Conservation (phyloP, 768 basidiomycete genomes). For the Rossbeevera mucosa region DNA sequence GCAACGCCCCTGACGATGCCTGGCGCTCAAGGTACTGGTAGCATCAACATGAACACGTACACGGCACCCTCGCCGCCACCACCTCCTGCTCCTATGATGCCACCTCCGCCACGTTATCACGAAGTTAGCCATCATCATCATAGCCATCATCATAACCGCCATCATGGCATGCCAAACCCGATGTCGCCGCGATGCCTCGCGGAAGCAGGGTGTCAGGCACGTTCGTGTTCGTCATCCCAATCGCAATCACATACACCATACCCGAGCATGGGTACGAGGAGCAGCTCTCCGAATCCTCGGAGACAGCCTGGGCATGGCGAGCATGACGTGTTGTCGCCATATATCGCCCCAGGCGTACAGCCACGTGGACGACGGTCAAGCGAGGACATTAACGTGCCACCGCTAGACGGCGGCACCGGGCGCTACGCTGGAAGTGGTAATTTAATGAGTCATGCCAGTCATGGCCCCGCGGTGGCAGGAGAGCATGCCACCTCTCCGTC, state of each 20-base stretch:
- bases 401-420: constrained; percentile 7
- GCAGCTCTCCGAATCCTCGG: constrained; percentile 8
- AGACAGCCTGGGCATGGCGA: constrained; percentile 5
- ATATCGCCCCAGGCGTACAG: background rate
- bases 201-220: constrained; percentile 26
- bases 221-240: background rate
- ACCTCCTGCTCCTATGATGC: constrained; percentile 8
- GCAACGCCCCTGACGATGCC: background rate
- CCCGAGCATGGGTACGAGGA: constrained; percentile 1
- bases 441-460: background rate
- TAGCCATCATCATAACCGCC: background rate
- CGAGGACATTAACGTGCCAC: constrained; percentile 6
- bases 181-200: constrained; percentile 16
- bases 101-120: constrained; percentile 19
- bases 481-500: background rate
- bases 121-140: constrained; percentile 6
- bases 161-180: background rate
- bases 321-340: constrained; percentile 8
- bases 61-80: background rate
- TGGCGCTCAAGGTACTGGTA: background rate
- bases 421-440: background rate
- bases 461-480: constrained; percentile 2
- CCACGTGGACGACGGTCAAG: constrained; percentile 6
- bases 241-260: background rate
- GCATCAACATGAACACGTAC: constrained; percentile 2